Evolutionary conservation across 208 protist genomes (phyloP).

Genomic region (Wallacemonas collosoma): DNA sequence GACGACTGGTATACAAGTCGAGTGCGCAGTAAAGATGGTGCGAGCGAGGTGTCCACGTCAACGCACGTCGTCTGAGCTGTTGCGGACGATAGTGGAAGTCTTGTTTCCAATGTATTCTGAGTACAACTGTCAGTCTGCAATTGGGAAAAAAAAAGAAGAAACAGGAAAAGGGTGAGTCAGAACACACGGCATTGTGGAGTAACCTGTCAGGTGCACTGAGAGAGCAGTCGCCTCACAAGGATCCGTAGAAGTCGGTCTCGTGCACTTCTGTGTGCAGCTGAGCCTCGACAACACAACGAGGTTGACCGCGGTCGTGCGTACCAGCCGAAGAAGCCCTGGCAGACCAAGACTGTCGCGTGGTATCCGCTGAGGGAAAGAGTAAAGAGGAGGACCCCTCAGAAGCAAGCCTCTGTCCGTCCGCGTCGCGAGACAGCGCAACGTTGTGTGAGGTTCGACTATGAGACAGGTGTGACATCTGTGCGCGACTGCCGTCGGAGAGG

Average conservation of each 20-base stretch:
- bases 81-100: too few relatives aligned
- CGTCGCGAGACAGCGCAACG: too few relatives aligned
- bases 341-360: not conserved
- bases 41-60: too few relatives aligned
- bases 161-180: not conserved
- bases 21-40: too few relatives aligned
- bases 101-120: too few relatives aligned
- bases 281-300: not conserved
- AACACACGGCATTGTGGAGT: too few relatives aligned
- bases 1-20: too few relatives aligned
- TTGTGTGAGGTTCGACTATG: not conserved
- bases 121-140: not conserved
- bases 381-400: not conserved
- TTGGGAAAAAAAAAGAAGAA: conserved; percentile 1
- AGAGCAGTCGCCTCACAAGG: not conserved
- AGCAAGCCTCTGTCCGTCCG: not conserved
- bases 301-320: not conserved
- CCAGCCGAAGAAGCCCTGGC: not conserved
- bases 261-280: not conserved
- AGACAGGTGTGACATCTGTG: not conserved
- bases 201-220: too few relatives aligned
- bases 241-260: not conserved
- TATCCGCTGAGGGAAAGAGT: not conserved
- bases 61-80: too few relatives aligned
- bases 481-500: not conserved